Evolutionary conservation across 768 basidiomycete species (phyloP).

Genomic region (Fomitopsis pulvina): DNA sequence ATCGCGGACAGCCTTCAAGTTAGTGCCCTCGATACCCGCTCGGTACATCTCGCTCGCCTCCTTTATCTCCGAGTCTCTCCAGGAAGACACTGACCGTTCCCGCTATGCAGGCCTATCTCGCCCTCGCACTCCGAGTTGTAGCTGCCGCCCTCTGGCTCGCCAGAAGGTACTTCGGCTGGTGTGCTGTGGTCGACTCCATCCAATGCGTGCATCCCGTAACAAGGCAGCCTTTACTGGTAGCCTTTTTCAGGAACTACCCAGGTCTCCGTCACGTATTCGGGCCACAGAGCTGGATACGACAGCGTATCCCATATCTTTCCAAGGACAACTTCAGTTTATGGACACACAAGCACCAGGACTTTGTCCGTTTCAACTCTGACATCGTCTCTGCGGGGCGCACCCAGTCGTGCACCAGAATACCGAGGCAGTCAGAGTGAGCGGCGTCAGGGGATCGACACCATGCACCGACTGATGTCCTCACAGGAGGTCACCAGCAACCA

Average conservation of each 20-base stretch:
- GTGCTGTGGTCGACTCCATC: conserved; percentile 14
- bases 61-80: no score
- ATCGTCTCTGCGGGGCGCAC: conserved; percentile 19
- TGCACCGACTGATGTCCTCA: background rate
- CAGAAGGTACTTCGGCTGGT: conserved; percentile 11
- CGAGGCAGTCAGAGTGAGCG: conserved; percentile 6
- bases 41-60: no score
- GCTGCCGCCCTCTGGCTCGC: conserved; percentile 9
- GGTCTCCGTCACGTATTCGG: conserved; percentile 13
- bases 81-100: no score
- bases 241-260: conserved; percentile 9
- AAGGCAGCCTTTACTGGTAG: background rate
- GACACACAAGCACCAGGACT: conserved; percentile 18
- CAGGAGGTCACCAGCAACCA: conserved; percentile 45
- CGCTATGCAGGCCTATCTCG: conserved; percentile 4
- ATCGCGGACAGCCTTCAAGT: no score
- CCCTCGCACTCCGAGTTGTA: conserved; percentile 9
- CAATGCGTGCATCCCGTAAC: conserved; percentile 9
- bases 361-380: conserved; percentile 15
- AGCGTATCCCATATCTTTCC: conserved; percentile 13
- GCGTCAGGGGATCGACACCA: background rate
- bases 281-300: conserved; percentile 11
- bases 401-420: conserved; percentile 12
- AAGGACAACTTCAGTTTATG: conserved; percentile 14
- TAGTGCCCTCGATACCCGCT: no score